Base-by-base conservation (phyloP, 164 flowering plant species). In the Chimonanthus salicifolius region DNA sequence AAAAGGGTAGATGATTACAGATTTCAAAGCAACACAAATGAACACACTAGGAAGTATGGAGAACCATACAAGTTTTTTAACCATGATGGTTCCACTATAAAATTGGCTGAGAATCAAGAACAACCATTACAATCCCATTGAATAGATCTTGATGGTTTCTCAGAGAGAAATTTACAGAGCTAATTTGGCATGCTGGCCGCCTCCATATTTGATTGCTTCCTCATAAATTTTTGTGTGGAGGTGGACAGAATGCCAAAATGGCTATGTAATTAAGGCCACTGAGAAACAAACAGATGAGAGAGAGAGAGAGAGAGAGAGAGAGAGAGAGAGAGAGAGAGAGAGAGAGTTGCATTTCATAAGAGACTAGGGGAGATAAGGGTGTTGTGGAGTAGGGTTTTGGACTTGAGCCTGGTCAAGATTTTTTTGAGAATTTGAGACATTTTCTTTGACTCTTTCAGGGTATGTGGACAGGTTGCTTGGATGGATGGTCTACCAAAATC, bases 201-300 rank as follows among this genome's bases (percentile, higher is more conserved):
- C 86, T 80, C 84, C 86, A 75, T 54, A 47, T 1, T 47, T 5
- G 15, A 6, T 3, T 16, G 16, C 4, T 8, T 11, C 2, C 16
- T 15, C 7, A 6, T 33, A 33, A 33, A 33, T 33, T 33, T 43
- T 62, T 16, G 3, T 4, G 76, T 76, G 86, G 84, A 83, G 86
- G 84, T 83, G 80, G 84, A 83, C 86, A 83, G 86, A 83, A 83
- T 83, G 86, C 86, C 86, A 83, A 83, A 81, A 58, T 73, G 80
- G 68, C 82, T 79, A 80, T 81, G 82, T 75, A 83, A 79, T 60
- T 33, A 70, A 74, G 20, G 63, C 75, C 81, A 58, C 77, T 76
- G 79, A 74, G 71, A 81, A 78, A 79, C 81, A 74, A 21, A 3
- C 62, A 48, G 62, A 43, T 66, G 67, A 33, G 33, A 33, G 44